These are phyloP conservation scores for Boletus sp. DNA, from an alignment of 768 basidiomycete genomes.

Conservation along the genomic window DNA sequence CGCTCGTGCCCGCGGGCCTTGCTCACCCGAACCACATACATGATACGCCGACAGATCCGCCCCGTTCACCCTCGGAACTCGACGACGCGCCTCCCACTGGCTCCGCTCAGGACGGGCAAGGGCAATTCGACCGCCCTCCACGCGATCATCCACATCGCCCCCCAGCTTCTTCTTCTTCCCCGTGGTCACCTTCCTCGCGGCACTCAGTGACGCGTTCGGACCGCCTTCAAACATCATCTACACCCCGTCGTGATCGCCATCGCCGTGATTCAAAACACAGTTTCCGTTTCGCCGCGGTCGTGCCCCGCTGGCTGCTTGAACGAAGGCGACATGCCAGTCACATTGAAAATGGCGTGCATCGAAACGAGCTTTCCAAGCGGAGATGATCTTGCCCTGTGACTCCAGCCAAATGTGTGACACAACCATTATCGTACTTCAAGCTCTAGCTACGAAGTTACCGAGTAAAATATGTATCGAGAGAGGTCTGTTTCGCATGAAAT, in stretches of 20 bases:
- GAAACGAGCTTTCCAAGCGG: not conserved
- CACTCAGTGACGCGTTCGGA: too few species aligned
- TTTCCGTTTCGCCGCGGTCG: not conserved
- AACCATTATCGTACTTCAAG: too few species aligned
- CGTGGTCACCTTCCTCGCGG: too few species aligned
- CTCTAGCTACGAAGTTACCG: too few species aligned
- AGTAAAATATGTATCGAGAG: too few species aligned
- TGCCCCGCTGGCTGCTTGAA: not conserved
- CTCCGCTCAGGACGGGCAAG: not conserved
- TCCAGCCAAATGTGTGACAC: too few species aligned
- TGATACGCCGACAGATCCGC: slow-evolving; percentile 1
- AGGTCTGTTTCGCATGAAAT: too few species aligned
- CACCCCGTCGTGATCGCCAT: not conserved
- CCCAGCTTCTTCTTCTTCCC: not conserved
- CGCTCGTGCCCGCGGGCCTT: not conserved
- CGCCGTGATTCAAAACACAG: not conserved
- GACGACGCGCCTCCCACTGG: slow-evolving; percentile 2
- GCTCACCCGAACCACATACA: slow-evolving; percentile 1
- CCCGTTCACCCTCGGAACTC: not conserved
- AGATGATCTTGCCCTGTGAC: too few species aligned
- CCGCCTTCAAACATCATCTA: not conserved
- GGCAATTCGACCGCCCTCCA: not conserved
- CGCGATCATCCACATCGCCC: not conserved
- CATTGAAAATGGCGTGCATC: slow-evolving; percentile 3
- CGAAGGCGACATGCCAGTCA: slow-evolving; percentile 4